Conservation (phyloP, 2,329 filamentous ascomycete species). For the Alternaria incomplexa region DNA sequence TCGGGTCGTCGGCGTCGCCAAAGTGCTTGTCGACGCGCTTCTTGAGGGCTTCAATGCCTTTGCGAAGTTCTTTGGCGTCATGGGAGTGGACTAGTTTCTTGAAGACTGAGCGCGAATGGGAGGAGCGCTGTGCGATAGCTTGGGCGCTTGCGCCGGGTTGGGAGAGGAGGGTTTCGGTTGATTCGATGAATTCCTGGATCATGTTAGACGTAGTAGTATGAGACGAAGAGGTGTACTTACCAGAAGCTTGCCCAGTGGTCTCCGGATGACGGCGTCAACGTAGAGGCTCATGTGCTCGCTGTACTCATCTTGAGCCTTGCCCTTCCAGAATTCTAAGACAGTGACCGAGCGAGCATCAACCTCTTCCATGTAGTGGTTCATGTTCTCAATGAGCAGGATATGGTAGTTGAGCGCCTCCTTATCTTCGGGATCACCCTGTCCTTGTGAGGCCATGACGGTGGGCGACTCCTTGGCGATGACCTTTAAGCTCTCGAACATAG, state of each 20-base stretch:
- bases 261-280: constrained; percentile 82
- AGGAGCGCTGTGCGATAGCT: constrained; percentile 78
- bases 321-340: constrained; percentile 82
- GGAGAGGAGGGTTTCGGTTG: constrained; percentile 75
- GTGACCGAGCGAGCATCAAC: constrained; percentile 76
- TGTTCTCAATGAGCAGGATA: constrained; percentile 96
- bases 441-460: constrained; percentile 58
- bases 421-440: constrained; percentile 74
- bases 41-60: constrained; percentile 86
- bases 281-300: constrained; percentile 88
- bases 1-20: constrained; percentile 81
- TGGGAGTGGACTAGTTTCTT: constrained; percentile 84
- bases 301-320: constrained; percentile 78
- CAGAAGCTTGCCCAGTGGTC: constrained; percentile 86
- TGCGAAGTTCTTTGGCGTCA: constrained; percentile 83
- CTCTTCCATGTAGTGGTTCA: constrained; percentile 96
- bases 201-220: constrained; percentile 12
- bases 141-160: constrained; percentile 57
- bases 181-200: constrained; percentile 79
- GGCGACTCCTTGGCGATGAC: constrained; percentile 82
- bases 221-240: constrained; percentile 40
- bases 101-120: constrained; percentile 80
- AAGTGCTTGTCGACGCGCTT: constrained; percentile 98
- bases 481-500: constrained; percentile 97
- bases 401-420: constrained; percentile 98